phyloP scores from a whole-genome alignment of 2,329 filamentous ascomycete genomes.

The Seiridium cupressi region DNA sequence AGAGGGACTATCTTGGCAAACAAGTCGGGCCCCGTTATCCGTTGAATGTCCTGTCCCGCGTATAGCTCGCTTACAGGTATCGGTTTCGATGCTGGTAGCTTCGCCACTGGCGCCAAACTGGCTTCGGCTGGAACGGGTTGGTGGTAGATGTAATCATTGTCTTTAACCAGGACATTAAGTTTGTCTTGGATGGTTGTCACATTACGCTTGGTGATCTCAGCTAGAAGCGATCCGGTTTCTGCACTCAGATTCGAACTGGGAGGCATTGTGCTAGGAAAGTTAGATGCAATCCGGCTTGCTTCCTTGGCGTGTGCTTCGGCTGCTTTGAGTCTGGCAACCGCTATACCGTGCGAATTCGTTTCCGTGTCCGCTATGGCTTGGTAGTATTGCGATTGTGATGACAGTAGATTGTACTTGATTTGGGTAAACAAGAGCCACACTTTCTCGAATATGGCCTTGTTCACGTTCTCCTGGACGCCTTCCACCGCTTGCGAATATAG shows the following conservation, averaged over 20 bases:
- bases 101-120: constrained; percentile 76
- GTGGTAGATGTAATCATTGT: constrained; percentile 99
- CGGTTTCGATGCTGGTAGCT: constrained; percentile 91
- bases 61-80: constrained; percentile 97
- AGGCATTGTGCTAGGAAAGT: constrained; percentile 77
- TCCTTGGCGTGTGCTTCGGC: constrained; percentile 79
- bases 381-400: constrained; percentile 87
- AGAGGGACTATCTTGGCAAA: constrained; percentile 97
- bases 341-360: constrained; percentile 79
- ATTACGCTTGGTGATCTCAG: constrained; percentile 84
- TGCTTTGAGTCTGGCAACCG: constrained; percentile 77
- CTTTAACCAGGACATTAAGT: constrained; percentile 73
- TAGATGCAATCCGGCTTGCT: constrained; percentile 71
- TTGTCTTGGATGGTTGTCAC: constrained; percentile 78
- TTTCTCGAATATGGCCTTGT: constrained; percentile 89
- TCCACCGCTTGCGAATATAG: constrained; percentile 86
- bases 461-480: constrained; percentile 88
- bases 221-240: constrained; percentile 71
- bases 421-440: constrained; percentile 84
- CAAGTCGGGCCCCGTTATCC: constrained; percentile 94
- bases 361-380: constrained; percentile 91
- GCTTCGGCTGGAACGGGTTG: constrained; percentile 86
- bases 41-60: constrained; percentile 93
- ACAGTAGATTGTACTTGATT: constrained; percentile 79
- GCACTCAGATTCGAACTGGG: constrained; percentile 79